Conservation (phyloP, 1,139 yeast species). For the Protomyces arabidopsidicola region DNA sequence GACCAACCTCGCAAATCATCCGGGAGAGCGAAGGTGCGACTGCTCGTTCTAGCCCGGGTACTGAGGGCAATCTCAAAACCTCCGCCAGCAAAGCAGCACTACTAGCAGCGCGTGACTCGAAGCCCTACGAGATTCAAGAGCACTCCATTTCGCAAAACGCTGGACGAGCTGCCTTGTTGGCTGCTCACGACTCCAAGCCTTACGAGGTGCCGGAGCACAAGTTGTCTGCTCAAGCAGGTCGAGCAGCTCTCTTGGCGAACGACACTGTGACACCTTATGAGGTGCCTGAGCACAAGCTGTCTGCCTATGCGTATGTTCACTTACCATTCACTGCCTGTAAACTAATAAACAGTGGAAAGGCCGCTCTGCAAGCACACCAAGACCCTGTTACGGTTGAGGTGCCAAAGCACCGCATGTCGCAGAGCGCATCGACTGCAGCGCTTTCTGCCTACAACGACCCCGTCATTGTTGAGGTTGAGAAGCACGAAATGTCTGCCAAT, state of each 20-base stretch:
- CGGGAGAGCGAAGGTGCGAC: not conserved
- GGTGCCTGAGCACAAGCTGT: conserved; percentile 18
- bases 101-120: conserved; percentile 16
- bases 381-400: conserved; percentile 9
- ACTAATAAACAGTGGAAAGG: conserved; percentile 12
- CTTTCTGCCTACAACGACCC: conserved; percentile 19
- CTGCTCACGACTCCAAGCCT: conserved; percentile 11
- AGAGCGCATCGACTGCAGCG: conserved; percentile 16
- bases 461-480: conserved; percentile 8
- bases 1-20: not conserved
- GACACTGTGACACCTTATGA: conserved; percentile 13
- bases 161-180: conserved; percentile 22
- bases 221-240: conserved; percentile 18
- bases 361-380: conserved; percentile 16
- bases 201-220: conserved; percentile 21
- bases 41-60: conserved; percentile 1
- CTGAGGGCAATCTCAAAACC: not conserved
- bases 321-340: not conserved
- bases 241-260: conserved; percentile 20
- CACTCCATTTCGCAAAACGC: conserved; percentile 16
- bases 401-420: conserved; percentile 16
- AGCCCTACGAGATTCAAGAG: conserved; percentile 11
- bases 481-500: conserved; percentile 16
- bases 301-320: conserved; percentile 19
- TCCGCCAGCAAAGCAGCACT: conserved; percentile 20